Base-by-base conservation (phyloP, 371 early-diverging fungal species). In the Mortierella sp. region DNA sequence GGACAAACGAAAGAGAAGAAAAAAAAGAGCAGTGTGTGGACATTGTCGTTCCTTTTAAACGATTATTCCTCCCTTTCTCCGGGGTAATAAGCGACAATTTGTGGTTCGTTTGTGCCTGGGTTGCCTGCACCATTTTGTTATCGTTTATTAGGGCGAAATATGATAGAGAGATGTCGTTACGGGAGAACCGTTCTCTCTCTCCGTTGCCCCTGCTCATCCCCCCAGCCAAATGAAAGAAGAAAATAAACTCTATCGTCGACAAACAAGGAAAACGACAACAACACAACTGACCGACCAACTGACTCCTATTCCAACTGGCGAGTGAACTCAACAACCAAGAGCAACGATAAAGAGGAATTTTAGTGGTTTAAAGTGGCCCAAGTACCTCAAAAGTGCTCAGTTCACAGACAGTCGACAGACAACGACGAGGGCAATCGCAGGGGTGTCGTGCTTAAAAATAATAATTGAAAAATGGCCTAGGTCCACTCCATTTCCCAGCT, bases 1-100 rank as follows among this genome's bases (percentile, higher is more conserved):
- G 43, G 68, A 41, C 68, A 68, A 68, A 68, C 68, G 51, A 49
- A 56, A 56, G 58, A 58, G 12, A 18, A 54, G 54, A 65, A 29
- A 75, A 32, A 38, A 38, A 41, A 21, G 8, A 41, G 24, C 68
- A 8, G 43, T 68, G 68, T 41, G 41, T 41, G 41, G 68, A 68
- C 68, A 68, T 68, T 68, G 24, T 38, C 41, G 38, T 21, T 38
- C 21, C 41, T 38, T 68, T 68, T 68, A 68, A 68, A 41, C 21
- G 68, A 35, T 41, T n/a, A n/a, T 65, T 10, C 7, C 43, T 38
- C 5, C 32, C 21, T 11, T 68, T 41, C 68, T 68, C 68, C 41
- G 43, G 68, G 35, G 68, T 68, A 24, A 65, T 38, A 27, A 29
- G 29, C 10, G 2, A 32, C 32, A 60, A 3, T 32, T 4, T 41